Conservation (phyloP, 2,329 filamentous ascomycete species). For the Xylariaceae sp. region DNA sequence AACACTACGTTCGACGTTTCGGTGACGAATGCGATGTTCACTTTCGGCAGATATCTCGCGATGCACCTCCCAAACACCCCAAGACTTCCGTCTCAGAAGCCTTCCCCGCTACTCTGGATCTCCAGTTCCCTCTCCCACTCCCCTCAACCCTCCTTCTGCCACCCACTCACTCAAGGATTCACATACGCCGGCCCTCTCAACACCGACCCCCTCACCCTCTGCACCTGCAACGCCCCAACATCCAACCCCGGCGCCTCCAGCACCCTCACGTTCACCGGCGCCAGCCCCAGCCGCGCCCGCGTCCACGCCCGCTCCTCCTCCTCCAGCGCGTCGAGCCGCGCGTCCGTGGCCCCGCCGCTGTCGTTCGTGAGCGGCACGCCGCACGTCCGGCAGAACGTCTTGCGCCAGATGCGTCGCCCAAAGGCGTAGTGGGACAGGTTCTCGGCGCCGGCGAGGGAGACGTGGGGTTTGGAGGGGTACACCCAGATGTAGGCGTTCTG, state of each 20-base stretch:
- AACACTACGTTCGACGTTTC: too few relatives aligned
- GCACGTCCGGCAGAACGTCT: slow-evolving; percentile 43
- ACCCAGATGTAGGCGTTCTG: slow-evolving; percentile 40
- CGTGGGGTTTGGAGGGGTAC: slow-evolving; percentile 34
- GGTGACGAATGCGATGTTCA: too few relatives aligned
- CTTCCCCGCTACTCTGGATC: too few relatives aligned
- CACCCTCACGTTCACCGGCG: slow-evolving; percentile 36
- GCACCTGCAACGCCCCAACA: slow-evolving; percentile 21
- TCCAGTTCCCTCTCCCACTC: too few relatives aligned
- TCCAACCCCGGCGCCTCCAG: slow-evolving; percentile 30
- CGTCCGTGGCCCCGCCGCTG: slow-evolving; percentile 23
- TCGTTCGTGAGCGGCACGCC: slow-evolving; percentile 37
- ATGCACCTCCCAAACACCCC: too few relatives aligned
- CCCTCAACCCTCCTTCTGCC: too few relatives aligned
- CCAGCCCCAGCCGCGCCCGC: slow-evolving; percentile 5
- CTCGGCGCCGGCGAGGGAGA: slow-evolving; percentile 31
- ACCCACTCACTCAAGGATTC: slow-evolving; percentile 30
- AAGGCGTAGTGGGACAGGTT: slow-evolving; percentile 35
- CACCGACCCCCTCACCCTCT: not conserved
- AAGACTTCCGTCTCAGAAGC: too few relatives aligned
- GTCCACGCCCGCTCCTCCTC: slow-evolving; percentile 10
- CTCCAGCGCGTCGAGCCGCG: slow-evolving; percentile 26
- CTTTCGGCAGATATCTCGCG: too few relatives aligned
- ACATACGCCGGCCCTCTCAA: slow-evolving; percentile 28
- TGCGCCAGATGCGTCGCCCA: slow-evolving; percentile 24